phyloP scores from a whole-genome alignment of 345 rosid species.

The Melastoma malabathricum region DNA sequence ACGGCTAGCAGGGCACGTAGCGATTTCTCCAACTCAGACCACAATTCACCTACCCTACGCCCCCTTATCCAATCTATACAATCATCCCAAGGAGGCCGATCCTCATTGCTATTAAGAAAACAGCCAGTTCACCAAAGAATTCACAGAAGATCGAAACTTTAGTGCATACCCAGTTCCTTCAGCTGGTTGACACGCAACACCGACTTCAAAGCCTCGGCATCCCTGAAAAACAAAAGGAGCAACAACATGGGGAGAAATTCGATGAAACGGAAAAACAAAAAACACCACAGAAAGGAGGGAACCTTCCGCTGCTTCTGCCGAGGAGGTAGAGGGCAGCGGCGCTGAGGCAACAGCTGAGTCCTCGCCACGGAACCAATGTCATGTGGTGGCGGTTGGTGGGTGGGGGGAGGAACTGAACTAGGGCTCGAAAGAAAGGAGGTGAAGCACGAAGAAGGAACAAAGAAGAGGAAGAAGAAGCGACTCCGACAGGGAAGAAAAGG shows the following conservation, averaged over 20 bases:
- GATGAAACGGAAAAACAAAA: constrained; percentile 1
- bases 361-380: constrained; percentile 68
- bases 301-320: constrained; percentile 89
- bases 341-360: constrained; percentile 76
- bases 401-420: too few relatives aligned
- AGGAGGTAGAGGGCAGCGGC: constrained; percentile 84
- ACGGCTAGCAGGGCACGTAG: too few relatives aligned
- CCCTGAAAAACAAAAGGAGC: constrained; percentile 23
- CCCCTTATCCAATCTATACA: too few relatives aligned
- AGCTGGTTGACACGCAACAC: constrained; percentile 70
- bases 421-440: too few relatives aligned
- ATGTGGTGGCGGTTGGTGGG: too few relatives aligned
- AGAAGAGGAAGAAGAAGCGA: too few relatives aligned
- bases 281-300: background rate
- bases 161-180: constrained; percentile 59
- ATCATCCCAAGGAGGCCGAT: too few relatives aligned
- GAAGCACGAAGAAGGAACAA: too few relatives aligned
- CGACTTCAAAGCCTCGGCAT: constrained; percentile 68
- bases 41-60: too few relatives aligned
- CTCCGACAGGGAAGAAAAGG: too few relatives aligned
- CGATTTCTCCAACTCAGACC: too few relatives aligned
- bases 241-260: too few relatives aligned
- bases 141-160: background rate
- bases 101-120: background rate
- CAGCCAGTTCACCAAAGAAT: background rate